These are phyloP conservation scores for Pseudocercospora fuligena DNA, from an alignment of 2,329 filamentous ascomycete genomes.

Conservation along the genomic window DNA sequence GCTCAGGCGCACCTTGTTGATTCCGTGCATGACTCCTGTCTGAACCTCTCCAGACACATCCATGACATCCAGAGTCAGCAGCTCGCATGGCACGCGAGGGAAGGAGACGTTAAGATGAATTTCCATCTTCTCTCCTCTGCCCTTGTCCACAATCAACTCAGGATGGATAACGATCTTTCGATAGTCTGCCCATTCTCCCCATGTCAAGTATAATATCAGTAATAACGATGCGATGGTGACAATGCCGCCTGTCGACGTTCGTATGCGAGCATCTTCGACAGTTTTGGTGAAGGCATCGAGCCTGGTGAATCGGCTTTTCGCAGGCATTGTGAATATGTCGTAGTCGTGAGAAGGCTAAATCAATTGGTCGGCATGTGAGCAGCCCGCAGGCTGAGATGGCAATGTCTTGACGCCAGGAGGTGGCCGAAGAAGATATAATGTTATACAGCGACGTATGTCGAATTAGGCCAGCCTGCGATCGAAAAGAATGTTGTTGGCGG, in stretches of 20 bases:
- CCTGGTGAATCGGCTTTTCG: slow-evolving; percentile 92
- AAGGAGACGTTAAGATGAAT: slow-evolving; percentile 98
- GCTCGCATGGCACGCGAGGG: slow-evolving; percentile 89
- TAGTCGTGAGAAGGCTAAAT: not conserved
- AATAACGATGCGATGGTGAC: slow-evolving; percentile 91
- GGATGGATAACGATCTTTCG: slow-evolving; percentile 83
- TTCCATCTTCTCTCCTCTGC: slow-evolving; percentile 97
- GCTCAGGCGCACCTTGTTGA: slow-evolving; percentile 85
- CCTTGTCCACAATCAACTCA: slow-evolving; percentile 95
- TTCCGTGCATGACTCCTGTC: slow-evolving; percentile 87
- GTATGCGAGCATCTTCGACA: slow-evolving; percentile 94
- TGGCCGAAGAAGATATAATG: not conserved
- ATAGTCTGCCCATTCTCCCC: slow-evolving; percentile 97
- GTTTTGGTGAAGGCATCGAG: slow-evolving; percentile 96
- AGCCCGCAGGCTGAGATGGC: slow-evolving; percentile 28
- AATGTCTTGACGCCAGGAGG: slow-evolving; percentile 8
- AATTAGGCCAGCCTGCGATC: not conserved
- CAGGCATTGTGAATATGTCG: slow-evolving; percentile 65
- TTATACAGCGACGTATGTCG: not conserved
- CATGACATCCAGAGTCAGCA: slow-evolving; percentile 97
- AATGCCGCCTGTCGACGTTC: slow-evolving; percentile 92
- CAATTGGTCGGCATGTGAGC: slow-evolving; percentile 13
- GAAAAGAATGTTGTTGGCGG: slow-evolving; percentile 5
- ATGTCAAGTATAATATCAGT: slow-evolving; percentile 84
- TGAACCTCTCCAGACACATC: slow-evolving; percentile 98